These are phyloP conservation scores for Saccharomycopsis vini DNA, from an alignment of 805 yeast genomes.

Conservation along the genomic window DNA sequence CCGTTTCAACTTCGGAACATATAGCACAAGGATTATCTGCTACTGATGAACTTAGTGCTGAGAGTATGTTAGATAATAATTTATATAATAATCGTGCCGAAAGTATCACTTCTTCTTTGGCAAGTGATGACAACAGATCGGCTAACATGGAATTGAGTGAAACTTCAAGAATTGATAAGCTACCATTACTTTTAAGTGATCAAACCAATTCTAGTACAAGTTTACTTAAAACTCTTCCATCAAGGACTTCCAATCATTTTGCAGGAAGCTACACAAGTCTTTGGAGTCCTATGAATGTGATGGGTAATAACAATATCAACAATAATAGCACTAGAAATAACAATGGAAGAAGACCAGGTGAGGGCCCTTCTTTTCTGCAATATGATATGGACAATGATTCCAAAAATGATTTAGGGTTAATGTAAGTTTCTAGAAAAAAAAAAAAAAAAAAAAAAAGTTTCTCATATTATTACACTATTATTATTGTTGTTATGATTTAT, in stretches of 20 bases:
- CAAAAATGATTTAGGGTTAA: conserved; percentile 10
- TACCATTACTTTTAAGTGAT: conserved; percentile 3
- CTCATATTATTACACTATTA: too few relatives aligned
- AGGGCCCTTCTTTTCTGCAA: too few relatives aligned
- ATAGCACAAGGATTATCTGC: too few relatives aligned
- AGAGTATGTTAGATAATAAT: neutral
- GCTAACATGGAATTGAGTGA: neutral
- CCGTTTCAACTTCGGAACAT: too few relatives aligned
- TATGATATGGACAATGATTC: conserved; percentile 7
- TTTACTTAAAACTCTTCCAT: conserved; percentile 1
- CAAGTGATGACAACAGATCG: neutral
- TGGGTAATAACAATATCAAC: neutral
- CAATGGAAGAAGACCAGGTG: neutral
- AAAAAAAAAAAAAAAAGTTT: too few relatives aligned
- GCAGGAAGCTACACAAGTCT: conserved; percentile 7
- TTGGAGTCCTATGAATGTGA: conserved; percentile 8
- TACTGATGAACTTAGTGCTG: neutral
- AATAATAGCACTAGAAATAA: neutral
- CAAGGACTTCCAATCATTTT: neutral
- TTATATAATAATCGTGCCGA: too few relatives aligned
- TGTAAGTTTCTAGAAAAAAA: too few relatives aligned
- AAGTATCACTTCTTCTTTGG: too few relatives aligned
- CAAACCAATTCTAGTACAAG: conserved; percentile 1
- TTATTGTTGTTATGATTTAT: too few relatives aligned
- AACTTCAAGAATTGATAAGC: neutral